Base-by-base conservation (phyloP, 2,329 filamentous ascomycete species). In the Ophiostoma ips region DNA sequence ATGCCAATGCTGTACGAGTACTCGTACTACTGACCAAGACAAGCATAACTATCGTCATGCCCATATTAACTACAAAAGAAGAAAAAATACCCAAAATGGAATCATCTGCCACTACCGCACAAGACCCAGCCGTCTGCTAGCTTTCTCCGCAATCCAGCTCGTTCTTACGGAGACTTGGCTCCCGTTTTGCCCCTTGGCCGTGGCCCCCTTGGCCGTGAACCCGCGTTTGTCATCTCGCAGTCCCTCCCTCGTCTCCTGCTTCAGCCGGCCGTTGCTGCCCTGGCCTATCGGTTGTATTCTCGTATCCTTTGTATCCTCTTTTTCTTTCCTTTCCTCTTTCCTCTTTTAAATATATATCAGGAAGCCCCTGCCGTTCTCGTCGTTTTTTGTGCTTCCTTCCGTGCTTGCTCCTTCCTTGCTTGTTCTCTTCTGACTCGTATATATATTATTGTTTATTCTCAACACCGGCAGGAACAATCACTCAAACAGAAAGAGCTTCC, bases 121-220 rank as follows among this genome's bases (percentile, higher is more conserved):
- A n/a, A n/a, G n/a, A n/a, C n/a, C 41, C 46, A 18, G 35, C 47
- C 31, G 50, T 50, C 35, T 40, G 38, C 50, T 55, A 55, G 53
- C 50, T 46, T 51, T 51, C 53, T 53, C 50, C 53, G 49, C 51
- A 52, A 41, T 40, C 47, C 46, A 45, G 30, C 43, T 47, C 40
- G 36, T 43, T 18, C 43, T 21, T 15, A 40, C 12, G 21, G 37
- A 46, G 37, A 30, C 46, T 38, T 24, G 40, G 46, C 40, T 49
- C 47, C 43, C 47, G 44, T 46, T 43, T 52, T 30, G 46, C 50
- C 50, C 47, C 50, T 52, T 37, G 40, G n/a, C 19, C 15, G 19
- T 28, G n/a, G n/a, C n/a, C n/a, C n/a, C 44, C 16, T 48, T 37
- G 12, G 45, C 21, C 37, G 18, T 28, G 24, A 28, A 24, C 9